Conservation (phyloP, 192 early-diverging fungal species). For the Coemansia sp. region DNA sequence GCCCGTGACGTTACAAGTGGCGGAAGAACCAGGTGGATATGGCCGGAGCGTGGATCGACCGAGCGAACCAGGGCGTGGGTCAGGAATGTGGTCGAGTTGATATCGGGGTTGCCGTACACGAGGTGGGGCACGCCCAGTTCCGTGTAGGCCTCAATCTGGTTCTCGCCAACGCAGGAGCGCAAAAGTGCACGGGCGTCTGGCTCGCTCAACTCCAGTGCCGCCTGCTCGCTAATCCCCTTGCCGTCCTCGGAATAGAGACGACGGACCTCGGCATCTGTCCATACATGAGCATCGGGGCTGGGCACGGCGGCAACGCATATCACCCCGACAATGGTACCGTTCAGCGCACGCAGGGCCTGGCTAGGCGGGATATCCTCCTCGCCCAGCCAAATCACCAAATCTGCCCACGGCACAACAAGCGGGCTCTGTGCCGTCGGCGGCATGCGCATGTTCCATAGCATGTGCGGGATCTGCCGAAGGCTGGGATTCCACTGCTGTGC, state of each 20-base stretch:
- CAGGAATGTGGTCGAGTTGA: constrained; percentile 50
- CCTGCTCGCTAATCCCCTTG: constrained; percentile 26
- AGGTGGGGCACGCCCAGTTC: constrained; percentile 29
- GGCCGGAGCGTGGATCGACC: constrained; percentile 52
- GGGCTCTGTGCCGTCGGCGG: constrained; percentile 55
- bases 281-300: constrained; percentile 11
- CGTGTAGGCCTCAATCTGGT: not conserved
- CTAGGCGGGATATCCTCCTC: constrained; percentile 71
- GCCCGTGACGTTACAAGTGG: constrained; percentile 5
- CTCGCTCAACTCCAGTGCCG: constrained; percentile 22
- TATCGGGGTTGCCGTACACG: constrained; percentile 32
- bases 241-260: constrained; percentile 9
- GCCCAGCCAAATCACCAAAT: constrained; percentile 61
- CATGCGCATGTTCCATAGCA: constrained; percentile 52
- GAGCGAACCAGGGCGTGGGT: constrained; percentile 63
- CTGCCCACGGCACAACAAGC: constrained; percentile 57
- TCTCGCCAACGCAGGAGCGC: not conserved
- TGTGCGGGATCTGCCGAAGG: constrained; percentile 1
- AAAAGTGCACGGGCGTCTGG: constrained; percentile 19
- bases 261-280: constrained; percentile 22
- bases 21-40: constrained; percentile 54
- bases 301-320: constrained; percentile 45
- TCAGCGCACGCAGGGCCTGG: constrained; percentile 76
- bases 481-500: not conserved
- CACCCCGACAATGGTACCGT: constrained; percentile 77